These are phyloP conservation scores for Cladosporium halotolerans DNA, from an alignment of 2,329 filamentous ascomycete species.

Conservation along the genomic window DNA sequence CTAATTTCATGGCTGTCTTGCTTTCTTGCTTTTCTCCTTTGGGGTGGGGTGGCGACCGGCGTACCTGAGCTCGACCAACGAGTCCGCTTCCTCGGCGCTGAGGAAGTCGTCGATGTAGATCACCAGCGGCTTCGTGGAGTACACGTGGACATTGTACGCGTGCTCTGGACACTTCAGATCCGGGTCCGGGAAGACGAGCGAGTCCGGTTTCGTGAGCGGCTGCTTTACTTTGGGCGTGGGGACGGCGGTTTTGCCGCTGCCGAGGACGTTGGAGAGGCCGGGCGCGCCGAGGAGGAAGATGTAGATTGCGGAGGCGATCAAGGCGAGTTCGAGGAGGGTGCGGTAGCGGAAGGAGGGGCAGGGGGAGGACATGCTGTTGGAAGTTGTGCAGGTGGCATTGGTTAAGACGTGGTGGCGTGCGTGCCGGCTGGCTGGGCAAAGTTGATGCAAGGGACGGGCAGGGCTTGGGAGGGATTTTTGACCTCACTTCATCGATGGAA, in stretches of 20 bases:
- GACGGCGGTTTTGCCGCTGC: constrained; percentile 7
- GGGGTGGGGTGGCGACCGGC: constrained; percentile 6
- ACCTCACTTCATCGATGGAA: too few species aligned
- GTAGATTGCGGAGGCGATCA: constrained; percentile 28
- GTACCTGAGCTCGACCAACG: constrained; percentile 50
- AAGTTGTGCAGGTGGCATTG: background rate
- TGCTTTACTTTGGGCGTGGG: constrained; percentile 5
- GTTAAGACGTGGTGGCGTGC: too few species aligned
- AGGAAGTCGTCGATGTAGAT: constrained; percentile 55
- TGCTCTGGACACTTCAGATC: constrained; percentile 35
- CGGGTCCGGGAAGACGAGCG: constrained; percentile 35
- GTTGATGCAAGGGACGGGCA: too few species aligned
- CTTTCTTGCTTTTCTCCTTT: too few species aligned
- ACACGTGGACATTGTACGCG: constrained; percentile 41
- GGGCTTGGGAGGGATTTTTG: too few species aligned
- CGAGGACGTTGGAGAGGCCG: constrained; percentile 15
- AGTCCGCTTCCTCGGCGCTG: constrained; percentile 41
- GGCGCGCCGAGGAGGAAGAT: constrained; percentile 28
- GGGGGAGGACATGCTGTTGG: background rate
- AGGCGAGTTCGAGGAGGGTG: constrained; percentile 27
- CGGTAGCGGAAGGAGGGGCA: constrained; percentile 20
- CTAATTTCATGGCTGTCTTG: too few species aligned
- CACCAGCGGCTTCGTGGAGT: constrained; percentile 49
- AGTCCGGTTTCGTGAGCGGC: constrained; percentile 29
- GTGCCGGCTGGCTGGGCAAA: too few species aligned